Percentiles rank a stretch among this genome's conserved stretches.
These are phyloP conservation scores for Pichia sp. DNA, from an alignment of 1,139 yeast genomes.

Conservation along the genomic window DNA sequence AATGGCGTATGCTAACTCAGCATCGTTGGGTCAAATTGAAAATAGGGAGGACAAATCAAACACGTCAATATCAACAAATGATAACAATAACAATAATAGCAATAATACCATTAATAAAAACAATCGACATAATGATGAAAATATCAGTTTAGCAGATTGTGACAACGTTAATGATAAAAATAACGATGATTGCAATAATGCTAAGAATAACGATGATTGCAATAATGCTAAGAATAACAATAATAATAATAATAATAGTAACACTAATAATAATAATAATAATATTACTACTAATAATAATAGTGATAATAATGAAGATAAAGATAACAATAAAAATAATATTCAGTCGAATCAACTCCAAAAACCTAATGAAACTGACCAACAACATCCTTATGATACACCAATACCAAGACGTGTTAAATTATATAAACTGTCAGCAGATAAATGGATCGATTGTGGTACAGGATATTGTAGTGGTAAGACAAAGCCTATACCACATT, in stretches of 20 bases:
- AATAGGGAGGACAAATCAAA: background rate
- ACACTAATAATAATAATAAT: no score
- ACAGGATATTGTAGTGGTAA: constrained; percentile 87
- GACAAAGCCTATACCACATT: constrained; percentile 47
- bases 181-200: constrained; percentile 11
- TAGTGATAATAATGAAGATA: no score
- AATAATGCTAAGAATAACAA: constrained; percentile 37
- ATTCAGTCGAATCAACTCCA: background rate
- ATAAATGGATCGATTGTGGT: constrained; percentile 89
- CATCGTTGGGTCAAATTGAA: no score
- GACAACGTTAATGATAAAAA: constrained; percentile 13
- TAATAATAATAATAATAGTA: constrained; percentile 64
- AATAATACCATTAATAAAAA: constrained; percentile 12
- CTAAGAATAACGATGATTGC: background rate
- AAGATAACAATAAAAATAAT: background rate
- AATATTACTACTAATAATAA: no score
- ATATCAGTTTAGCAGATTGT: constrained; percentile 3
- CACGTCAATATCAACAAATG: background rate
- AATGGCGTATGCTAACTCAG: no score
- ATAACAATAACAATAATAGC: constrained; percentile 12
- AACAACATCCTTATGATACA: background rate
- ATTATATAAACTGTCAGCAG: constrained; percentile 74
- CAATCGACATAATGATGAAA: constrained; percentile 10
- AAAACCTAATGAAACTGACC: background rate
- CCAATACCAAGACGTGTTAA: constrained; percentile 56